Conservation (phyloP, 2,329 filamentous ascomycete species). For the Colletotrichum liaoningense region DNA sequence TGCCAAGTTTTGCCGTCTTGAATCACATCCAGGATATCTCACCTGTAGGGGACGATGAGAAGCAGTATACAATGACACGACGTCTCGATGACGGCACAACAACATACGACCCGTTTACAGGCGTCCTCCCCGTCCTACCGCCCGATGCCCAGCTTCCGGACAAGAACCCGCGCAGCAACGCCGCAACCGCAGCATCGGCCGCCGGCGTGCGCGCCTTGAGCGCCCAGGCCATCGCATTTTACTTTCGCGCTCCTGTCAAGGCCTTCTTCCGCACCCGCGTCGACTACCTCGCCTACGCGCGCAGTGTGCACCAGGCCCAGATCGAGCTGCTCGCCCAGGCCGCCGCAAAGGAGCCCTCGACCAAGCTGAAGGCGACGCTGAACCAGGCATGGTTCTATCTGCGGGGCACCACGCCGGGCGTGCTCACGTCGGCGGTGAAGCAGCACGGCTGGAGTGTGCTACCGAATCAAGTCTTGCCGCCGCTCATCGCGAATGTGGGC, state of each 20-base stretch:
- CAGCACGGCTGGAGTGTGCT: conserved; percentile 81
- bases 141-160: conserved; percentile 53
- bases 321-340: conserved; percentile 50
- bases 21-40: background rate
- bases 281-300: conserved; percentile 78
- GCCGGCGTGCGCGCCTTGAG: conserved; percentile 86
- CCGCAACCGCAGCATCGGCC: conserved; percentile 80
- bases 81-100: conserved; percentile 35
- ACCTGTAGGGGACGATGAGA: conserved; percentile 18
- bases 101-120: conserved; percentile 39
- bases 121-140: conserved; percentile 59
- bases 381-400: conserved; percentile 61
- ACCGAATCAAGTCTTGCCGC: conserved; percentile 81
- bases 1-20: conserved; percentile 29
- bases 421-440: conserved; percentile 74
- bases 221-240: conserved; percentile 87
- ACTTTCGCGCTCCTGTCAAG: conserved; percentile 91
- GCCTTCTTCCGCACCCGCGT: conserved; percentile 92
- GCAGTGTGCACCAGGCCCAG: conserved; percentile 62
- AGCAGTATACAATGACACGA: conserved; percentile 32
- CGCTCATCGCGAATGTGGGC: conserved; percentile 78
- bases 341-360: conserved; percentile 47
- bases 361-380: conserved; percentile 46
- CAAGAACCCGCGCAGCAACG: conserved; percentile 63
- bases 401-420: conserved; percentile 75